Conservation (phyloP, 208 protist species). For the Crithidia thermophila region DNA sequence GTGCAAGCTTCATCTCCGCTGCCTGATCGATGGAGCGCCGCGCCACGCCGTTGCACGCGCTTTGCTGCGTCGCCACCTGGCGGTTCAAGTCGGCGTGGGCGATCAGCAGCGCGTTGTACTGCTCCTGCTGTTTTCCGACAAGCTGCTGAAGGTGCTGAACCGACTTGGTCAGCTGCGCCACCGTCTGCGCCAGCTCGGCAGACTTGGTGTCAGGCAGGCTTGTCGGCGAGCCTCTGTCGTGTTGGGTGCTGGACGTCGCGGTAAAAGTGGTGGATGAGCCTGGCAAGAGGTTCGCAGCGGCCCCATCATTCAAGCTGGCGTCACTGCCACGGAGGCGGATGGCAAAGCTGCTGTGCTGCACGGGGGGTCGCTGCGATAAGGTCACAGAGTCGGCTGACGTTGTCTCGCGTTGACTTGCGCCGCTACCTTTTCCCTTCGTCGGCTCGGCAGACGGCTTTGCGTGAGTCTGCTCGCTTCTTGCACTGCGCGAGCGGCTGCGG, state of each 20-base stretch:
- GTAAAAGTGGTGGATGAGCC: not conserved
- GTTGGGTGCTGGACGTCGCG: not conserved
- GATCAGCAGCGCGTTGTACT: constrained; percentile 22
- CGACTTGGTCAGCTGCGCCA: constrained; percentile 4
- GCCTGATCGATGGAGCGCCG: constrained; percentile 10
- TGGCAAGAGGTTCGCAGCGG: not conserved
- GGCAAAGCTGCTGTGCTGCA: constrained; percentile 32
- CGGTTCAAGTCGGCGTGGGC: constrained; percentile 21
- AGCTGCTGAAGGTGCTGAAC: constrained; percentile 15
- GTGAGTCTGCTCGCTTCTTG: not conserved
- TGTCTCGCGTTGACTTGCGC: not conserved
- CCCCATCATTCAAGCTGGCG: not conserved
- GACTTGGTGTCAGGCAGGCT: no score
- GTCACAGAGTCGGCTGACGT: not conserved
- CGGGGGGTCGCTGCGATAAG: constrained; percentile 7
- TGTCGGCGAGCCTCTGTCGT: no score
- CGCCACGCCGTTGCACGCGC: constrained; percentile 6
- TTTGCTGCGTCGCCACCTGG: constrained; percentile 22
- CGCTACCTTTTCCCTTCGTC: not conserved
- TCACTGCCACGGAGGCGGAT: constrained; percentile 24
- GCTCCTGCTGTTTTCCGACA: constrained; percentile 20
- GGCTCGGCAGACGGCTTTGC: not conserved
- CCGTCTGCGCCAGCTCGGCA: not conserved
- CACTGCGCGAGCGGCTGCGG: constrained; percentile 2
- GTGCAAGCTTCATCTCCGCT: constrained; percentile 2